Evolutionary conservation across 768 basidiomycete species (phyloP).

Genomic region (Podaxis sp.): DNA sequence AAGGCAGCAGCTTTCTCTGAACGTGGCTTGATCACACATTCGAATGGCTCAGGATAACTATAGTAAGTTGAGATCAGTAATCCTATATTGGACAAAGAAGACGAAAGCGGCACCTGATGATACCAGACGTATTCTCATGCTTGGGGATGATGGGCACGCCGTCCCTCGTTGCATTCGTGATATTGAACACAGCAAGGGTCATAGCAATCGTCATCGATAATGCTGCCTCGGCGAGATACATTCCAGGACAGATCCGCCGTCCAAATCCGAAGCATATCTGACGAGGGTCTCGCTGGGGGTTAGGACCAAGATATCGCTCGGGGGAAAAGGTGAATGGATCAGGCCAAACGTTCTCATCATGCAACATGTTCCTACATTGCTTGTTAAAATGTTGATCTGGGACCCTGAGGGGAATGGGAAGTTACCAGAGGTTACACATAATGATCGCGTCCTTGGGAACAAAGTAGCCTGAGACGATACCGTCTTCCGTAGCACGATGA

Average conservation of each 20-base stretch:
- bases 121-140: constrained; percentile 43
- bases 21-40: constrained; percentile 29
- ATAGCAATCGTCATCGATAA: constrained; percentile 43
- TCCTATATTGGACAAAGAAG: neutral
- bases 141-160: constrained; percentile 46
- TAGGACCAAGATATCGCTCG: constrained; percentile 38
- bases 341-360: constrained; percentile 48
- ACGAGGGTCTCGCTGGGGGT: constrained; percentile 41
- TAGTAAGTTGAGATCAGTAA: neutral
- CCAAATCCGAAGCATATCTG: constrained; percentile 47
- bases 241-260: constrained; percentile 46
- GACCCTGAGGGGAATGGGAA: neutral
- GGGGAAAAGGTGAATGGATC: constrained; percentile 52
- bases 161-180: constrained; percentile 42
- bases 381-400: neutral
- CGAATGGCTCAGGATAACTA: constrained; percentile 32
- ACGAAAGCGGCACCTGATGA: constrained; percentile 38
- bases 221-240: constrained; percentile 52
- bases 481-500: constrained; percentile 46
- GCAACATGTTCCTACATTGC: constrained; percentile 48
- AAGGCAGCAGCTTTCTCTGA: constrained; percentile 26
- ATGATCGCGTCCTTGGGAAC: constrained; percentile 52
- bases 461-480: constrained; percentile 40
- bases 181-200: constrained; percentile 49
- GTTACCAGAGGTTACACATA: constrained; percentile 48